These are phyloP conservation scores for Rhizophagus prolifer DNA, from an alignment of 192 early-diverging fungal species.

Conservation along the genomic window DNA sequence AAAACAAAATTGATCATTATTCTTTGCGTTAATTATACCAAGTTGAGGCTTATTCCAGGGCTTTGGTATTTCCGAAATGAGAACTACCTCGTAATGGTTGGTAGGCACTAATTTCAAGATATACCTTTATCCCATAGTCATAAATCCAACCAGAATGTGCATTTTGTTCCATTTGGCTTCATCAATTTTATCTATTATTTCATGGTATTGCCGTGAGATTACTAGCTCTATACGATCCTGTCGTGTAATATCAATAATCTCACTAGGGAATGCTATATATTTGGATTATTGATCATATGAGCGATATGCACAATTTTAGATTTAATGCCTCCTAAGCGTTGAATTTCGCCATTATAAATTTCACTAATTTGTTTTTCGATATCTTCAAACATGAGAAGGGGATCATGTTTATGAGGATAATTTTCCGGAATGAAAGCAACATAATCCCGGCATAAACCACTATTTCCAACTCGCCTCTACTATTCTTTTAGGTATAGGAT, in stretches of 20 bases:
- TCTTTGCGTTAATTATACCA: slow-evolving; percentile 17
- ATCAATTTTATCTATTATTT: background rate
- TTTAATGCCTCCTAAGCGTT: background rate
- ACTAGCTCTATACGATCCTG: background rate
- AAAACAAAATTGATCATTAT: slow-evolving; percentile 8
- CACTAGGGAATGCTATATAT: background rate
- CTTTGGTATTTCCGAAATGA: background rate
- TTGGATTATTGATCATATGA: background rate
- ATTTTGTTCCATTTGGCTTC: background rate
- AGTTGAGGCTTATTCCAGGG: background rate
- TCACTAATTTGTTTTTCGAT: slow-evolving; percentile 12
- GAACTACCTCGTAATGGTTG: background rate
- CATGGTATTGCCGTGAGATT: background rate
- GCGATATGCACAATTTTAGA: background rate
- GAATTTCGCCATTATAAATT: background rate
- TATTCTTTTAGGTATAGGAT: too few species aligned
- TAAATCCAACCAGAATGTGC: background rate
- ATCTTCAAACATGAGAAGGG: background rate
- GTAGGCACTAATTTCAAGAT: slow-evolving; percentile 1
- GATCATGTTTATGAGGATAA: background rate
- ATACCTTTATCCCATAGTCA: background rate
- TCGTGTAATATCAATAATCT: background rate
- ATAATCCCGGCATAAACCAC: background rate
- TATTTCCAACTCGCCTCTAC: too few species aligned
- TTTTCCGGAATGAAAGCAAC: background rate